Conservation (phyloP, 192 early-diverging fungal species). For the Podila minutissima region DNA sequence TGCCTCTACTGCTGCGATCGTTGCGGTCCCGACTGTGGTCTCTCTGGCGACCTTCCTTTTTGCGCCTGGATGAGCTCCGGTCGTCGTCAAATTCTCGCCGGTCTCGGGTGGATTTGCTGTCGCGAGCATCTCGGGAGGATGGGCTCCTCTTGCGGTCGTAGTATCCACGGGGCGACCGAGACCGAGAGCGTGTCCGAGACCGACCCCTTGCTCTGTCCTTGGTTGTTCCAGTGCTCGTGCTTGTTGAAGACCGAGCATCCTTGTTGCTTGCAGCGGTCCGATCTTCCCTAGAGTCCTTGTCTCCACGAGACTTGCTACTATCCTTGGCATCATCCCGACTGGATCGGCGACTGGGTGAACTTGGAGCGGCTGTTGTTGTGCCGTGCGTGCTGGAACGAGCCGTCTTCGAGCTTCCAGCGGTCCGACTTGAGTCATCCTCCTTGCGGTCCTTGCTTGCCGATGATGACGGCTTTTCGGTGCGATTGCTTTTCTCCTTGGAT, state of each 20-base stretch:
- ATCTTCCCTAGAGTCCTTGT: constrained; percentile 27
- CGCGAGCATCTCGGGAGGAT: constrained; percentile 25
- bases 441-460: constrained; percentile 14
- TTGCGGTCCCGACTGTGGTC: constrained; percentile 36
- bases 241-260: background rate
- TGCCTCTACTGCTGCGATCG: constrained; percentile 23
- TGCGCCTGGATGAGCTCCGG: constrained; percentile 23
- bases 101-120: constrained; percentile 32
- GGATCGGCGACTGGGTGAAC: constrained; percentile 18
- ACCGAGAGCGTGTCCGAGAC: constrained; percentile 29
- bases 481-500: background rate
- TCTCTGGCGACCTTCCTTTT: constrained; percentile 26
- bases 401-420: constrained; percentile 10
- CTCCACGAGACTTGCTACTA: constrained; percentile 12
- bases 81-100: constrained; percentile 45
- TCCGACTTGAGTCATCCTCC: constrained; percentile 12
- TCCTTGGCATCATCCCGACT: constrained; percentile 31
- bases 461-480: constrained; percentile 8
- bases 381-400: constrained; percentile 11
- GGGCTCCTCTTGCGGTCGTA: constrained; percentile 39
- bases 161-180: constrained; percentile 35
- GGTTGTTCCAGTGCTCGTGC: constrained; percentile 1
- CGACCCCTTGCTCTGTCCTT: constrained; percentile 39
- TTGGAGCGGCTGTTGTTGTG: constrained; percentile 9
- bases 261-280: background rate